Percentiles rank a stretch among this genome's conserved stretches.
Conservation (phyloP, 2,329 filamentous ascomycete genomes). For the Arachnopeziza araneosa region DNA sequence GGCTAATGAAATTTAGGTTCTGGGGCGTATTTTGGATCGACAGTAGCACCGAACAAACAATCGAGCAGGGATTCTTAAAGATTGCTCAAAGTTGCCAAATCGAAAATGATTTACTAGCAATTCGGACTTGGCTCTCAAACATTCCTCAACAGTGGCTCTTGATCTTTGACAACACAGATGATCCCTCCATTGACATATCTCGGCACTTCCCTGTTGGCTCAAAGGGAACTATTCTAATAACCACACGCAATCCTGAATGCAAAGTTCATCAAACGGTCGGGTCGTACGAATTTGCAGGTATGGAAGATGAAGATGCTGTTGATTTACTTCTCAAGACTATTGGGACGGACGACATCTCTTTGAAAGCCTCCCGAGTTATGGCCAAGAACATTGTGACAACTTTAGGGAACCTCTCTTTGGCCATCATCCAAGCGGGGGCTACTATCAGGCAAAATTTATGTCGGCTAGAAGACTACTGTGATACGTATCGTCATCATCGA, state of each 20-base stretch:
- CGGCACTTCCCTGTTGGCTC: constrained; percentile 12
- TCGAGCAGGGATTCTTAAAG: constrained; percentile 7
- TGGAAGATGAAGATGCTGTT: constrained; percentile 26
- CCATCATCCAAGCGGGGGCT: constrained; percentile 23
- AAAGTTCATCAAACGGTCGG: constrained; percentile 25
- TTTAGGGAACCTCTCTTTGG: constrained; percentile 25
- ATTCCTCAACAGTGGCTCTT: constrained; percentile 25
- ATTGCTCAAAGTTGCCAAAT: constrained; percentile 1
- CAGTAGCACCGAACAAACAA: constrained; percentile 3
- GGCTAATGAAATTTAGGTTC: constrained; percentile 4
- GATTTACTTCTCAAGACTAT: constrained; percentile 23
- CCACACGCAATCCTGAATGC: constrained; percentile 29
- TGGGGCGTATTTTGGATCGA: constrained; percentile 18
- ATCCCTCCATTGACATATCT: constrained; percentile 15
- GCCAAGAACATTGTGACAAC: constrained; percentile 15
- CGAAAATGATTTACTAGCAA: constrained; percentile 1
- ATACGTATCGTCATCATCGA: background rate
- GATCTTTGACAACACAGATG: constrained; percentile 39
- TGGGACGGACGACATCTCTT: constrained; percentile 1
- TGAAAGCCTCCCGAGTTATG: constrained; percentile 1
- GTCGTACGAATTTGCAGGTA: constrained; percentile 17
- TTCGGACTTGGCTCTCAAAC: constrained; percentile 19
- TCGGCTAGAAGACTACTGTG: constrained; percentile 2
- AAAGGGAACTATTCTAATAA: constrained; percentile 34
- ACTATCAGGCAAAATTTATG: constrained; percentile 4